A percentile compares a stretch with the other conserved stretches of the same genome.
These are phyloP conservation scores for Globisporangium camurandrum DNA, from an alignment of 352 stramenopile species.

Conservation along the genomic window DNA sequence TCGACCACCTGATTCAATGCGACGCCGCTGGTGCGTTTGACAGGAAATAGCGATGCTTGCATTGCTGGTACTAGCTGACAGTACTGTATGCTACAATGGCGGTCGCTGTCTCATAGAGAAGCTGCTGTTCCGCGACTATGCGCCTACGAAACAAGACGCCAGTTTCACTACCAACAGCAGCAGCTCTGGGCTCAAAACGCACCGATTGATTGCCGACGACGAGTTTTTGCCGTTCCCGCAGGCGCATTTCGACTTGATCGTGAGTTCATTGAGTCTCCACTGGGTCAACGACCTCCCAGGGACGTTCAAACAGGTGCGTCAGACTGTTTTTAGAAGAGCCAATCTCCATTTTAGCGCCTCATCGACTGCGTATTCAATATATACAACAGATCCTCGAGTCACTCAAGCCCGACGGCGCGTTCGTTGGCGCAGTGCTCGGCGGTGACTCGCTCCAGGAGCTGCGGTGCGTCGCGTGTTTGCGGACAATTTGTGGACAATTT, in stretches of 20 bases:
- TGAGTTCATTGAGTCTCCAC: constrained; percentile 92
- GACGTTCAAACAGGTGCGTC: constrained; percentile 66
- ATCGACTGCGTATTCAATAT: not conserved
- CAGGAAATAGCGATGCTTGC: not conserved
- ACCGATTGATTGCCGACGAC: constrained; percentile 84
- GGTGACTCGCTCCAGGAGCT: constrained; percentile 95
- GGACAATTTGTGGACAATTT: too few relatives aligned
- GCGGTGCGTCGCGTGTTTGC: constrained; percentile 47
- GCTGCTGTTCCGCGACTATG: constrained; percentile 60
- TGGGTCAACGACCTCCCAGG: constrained; percentile 96
- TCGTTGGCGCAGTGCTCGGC: constrained; percentile 94
- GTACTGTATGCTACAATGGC: not conserved
- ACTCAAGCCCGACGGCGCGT: constrained; percentile 95
- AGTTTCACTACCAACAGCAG: constrained; percentile 1
- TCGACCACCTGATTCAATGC: constrained; percentile 74
- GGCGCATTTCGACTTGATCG: constrained; percentile 95
- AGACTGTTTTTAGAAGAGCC: too few relatives aligned
- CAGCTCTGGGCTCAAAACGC: constrained; percentile 19
- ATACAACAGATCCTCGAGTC: constrained; percentile 53
- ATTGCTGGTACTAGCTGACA: not conserved
- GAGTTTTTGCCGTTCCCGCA: constrained; percentile 92
- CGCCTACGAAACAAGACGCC: too few relatives aligned
- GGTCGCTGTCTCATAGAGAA: constrained; percentile 23
- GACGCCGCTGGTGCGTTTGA: constrained; percentile 42
- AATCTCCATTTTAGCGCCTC: not conserved